Evolutionary conservation across 257 asterid genomes (phyloP).

Genomic region (Capsicum baccatum): DNA sequence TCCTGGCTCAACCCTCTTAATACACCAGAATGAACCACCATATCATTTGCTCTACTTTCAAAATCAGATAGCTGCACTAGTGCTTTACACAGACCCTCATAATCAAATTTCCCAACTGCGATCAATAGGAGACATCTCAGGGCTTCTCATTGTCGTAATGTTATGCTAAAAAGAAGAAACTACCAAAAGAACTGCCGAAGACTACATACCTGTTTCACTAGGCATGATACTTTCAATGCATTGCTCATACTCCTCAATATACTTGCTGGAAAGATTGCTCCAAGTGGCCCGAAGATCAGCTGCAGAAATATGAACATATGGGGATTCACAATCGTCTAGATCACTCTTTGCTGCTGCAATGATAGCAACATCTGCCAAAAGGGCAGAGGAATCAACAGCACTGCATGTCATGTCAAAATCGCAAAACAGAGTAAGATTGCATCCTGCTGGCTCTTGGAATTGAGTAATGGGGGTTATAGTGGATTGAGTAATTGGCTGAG

Average conservation of each 20-base stretch:
- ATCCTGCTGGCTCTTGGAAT: constrained; percentile 41
- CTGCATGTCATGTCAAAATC: constrained; percentile 76
- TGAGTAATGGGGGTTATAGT: constrained; percentile 57
- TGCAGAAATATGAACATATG: constrained; percentile 28
- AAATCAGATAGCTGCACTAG: constrained; percentile 56
- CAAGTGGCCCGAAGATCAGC: constrained; percentile 50
- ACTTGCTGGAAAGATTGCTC: constrained; percentile 56
- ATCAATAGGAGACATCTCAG: constrained; percentile 30
- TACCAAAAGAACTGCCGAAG: neutral
- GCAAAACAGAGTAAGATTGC: constrained; percentile 50
- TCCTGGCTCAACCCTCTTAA: constrained; percentile 55
- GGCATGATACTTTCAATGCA: constrained; percentile 56
- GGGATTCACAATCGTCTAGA: constrained; percentile 36
- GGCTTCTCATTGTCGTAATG: neutral
- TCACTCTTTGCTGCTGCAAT: constrained; percentile 45
- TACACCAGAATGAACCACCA: constrained; percentile 55
- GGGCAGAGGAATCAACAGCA: constrained; percentile 67
- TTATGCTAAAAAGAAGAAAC: neutral
- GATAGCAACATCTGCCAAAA: constrained; percentile 70
- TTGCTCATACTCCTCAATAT: constrained; percentile 60
- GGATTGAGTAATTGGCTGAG: constrained; percentile 52
- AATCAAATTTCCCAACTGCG: constrained; percentile 51
- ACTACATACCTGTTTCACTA: constrained; percentile 38
- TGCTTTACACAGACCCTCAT: constrained; percentile 59
- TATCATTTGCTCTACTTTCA: constrained; percentile 60